phyloP scores from a whole-genome alignment of 768 basidiomycete species.

The Boletus patriciae region DNA sequence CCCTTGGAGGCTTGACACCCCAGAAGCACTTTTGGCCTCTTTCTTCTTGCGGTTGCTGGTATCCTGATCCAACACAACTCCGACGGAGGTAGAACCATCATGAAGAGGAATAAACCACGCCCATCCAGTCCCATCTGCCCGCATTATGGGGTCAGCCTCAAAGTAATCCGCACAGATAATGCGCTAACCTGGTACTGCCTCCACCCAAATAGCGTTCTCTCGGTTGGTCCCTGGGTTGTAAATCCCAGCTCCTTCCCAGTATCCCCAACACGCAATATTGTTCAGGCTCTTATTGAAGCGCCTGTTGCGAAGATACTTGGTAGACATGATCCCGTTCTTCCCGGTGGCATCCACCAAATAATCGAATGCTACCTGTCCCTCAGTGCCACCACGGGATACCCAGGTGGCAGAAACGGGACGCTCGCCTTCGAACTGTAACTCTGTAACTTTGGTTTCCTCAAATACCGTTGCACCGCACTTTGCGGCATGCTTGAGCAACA shows the following conservation, averaged over 20 bases:
- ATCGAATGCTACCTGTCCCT: constrained; percentile 7
- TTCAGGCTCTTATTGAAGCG: constrained; percentile 33
- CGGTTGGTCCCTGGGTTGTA: constrained; percentile 35
- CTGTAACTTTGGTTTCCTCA: constrained; percentile 9
- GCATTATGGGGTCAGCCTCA: too few species aligned
- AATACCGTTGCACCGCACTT: background rate
- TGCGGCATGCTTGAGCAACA: background rate
- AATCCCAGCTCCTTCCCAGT: constrained; percentile 33
- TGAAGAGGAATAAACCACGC: constrained; percentile 58
- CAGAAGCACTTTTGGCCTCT: too few species aligned
- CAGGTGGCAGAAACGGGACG: too few species aligned
- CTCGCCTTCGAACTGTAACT: background rate
- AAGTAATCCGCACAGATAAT: too few species aligned
- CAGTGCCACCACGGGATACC: too few species aligned
- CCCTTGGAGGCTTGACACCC: background rate
- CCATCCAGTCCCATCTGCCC: constrained; percentile 52
- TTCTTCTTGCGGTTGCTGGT: constrained; percentile 30
- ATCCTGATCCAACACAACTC: constrained; percentile 48
- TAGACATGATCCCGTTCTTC: constrained; percentile 14
- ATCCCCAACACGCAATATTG: constrained; percentile 39
- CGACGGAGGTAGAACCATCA: constrained; percentile 50
- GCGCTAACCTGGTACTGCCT: constrained; percentile 26
- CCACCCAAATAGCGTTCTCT: constrained; percentile 39
- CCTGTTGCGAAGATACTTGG: constrained; percentile 37
- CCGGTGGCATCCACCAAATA: constrained; percentile 15